Percentiles rank a stretch among this genome's conserved stretches.
Evolutionary conservation across 2,329 filamentous ascomycete genomes (phyloP).

Genomic region (Fusarium longipes): DNA sequence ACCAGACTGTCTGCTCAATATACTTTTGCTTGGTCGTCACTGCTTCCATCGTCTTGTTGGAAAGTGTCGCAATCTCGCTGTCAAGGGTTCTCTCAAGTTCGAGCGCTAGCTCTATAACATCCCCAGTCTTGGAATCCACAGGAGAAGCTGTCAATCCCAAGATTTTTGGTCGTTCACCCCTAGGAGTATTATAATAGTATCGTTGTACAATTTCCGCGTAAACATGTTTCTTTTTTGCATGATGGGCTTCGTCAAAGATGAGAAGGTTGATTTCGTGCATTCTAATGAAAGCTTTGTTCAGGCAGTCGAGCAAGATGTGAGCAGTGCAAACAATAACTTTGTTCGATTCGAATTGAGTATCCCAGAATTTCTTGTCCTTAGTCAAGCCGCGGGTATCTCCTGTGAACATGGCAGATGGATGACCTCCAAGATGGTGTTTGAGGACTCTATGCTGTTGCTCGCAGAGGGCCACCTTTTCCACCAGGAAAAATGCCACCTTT

Average conservation of each 20-base stretch:
- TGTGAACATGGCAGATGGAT: conserved; percentile 78
- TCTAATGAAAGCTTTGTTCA: conserved; percentile 80
- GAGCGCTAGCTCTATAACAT: conserved; percentile 75
- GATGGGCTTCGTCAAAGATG: conserved; percentile 96
- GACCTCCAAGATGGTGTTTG: conserved; percentile 77
- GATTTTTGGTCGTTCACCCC: conserved; percentile 73
- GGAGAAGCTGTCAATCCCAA: conserved; percentile 98
- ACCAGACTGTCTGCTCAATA: conserved; percentile 64
- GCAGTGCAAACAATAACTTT: conserved; percentile 94
- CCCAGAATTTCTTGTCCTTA: conserved; percentile 61
- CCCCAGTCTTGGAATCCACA: conserved; percentile 78
- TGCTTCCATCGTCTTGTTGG: conserved; percentile 52
- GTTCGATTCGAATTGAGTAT: conserved; percentile 67
- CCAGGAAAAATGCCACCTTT: conserved; percentile 86
- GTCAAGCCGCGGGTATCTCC: conserved; percentile 70
- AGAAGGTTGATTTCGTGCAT: conserved; percentile 90
- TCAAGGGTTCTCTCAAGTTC: conserved; percentile 82
- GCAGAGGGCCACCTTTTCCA: conserved; percentile 89
- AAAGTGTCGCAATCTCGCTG: conserved; percentile 82
- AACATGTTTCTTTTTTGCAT: conserved; percentile 92
- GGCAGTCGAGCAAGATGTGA: conserved; percentile 82
- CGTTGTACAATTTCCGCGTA: conserved; percentile 93
- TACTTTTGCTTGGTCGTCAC: conserved; percentile 44
- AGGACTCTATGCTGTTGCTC: conserved; percentile 90
- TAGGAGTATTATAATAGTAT: conserved; percentile 72